Base-by-base conservation (phyloP, 2,329 filamentous ascomycete genomes). In the Trichoderma atrobrunneum region DNA sequence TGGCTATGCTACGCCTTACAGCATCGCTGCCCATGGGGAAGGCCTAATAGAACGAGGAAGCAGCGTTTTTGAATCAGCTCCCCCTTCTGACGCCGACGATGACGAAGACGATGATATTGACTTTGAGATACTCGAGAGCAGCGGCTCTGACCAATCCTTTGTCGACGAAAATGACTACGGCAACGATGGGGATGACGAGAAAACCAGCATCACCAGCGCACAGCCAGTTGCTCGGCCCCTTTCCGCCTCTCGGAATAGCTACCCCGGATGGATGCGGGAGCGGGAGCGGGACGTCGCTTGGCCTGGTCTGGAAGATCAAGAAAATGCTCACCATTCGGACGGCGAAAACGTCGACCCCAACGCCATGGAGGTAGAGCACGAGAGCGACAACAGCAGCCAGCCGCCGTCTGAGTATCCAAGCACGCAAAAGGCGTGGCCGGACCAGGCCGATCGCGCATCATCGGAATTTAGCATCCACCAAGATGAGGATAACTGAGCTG, bases 1-100 rank as follows among this genome's bases (percentile, higher is more conserved):
- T 74, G 90, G 89, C n/a, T 94, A 94, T 77, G 91, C 91, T 3
- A 95, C 92, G 0, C 92, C 92, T 0, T 86, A 91, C 78, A 94
- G 91, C 77, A 91, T 90, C 73, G 87, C 85, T 4, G 85, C 88
- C 1, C 79, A 81, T 10, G 79, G 84, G 14, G 85, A 87, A 69
- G 74, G 81, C 21, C 81, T 82, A 18, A 74, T 74, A 6, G 57
- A 77, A 2, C 76, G 80, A 16, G 76, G 76, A 57, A 76, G 78
- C 39, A 82, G 80, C 60, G 73, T 76, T 16, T 75, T 76, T 14
- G 76, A 74, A 18, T 72, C 75, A 5, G 76, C 78, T 43, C 80
- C 82, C 74, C 77, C 76, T 1, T 78, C 81, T 39, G 80, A 81
- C 39, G 79, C 81, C n/a, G 79, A 80, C 14, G 77, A 78, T 24